Conservation (phyloP, 306 rosid genomes). For the Dalbergia oliveri region DNA sequence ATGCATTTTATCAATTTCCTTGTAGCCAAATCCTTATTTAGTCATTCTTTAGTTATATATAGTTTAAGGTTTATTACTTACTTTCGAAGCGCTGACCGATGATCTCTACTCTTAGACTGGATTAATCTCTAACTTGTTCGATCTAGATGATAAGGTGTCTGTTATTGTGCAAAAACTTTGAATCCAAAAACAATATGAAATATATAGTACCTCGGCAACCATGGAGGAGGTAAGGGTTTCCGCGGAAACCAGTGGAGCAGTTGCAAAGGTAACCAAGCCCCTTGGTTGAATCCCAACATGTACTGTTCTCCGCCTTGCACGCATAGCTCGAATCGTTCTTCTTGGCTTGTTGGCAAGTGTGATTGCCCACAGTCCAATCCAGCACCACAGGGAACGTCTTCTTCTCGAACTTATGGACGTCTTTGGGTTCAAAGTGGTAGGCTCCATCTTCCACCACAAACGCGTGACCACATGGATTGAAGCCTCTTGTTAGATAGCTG, state of each 20-base stretch:
- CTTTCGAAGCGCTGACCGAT: no score
- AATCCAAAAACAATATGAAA: no score
- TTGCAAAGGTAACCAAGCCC: conserved; percentile 46
- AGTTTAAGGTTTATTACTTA: no score
- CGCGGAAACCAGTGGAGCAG: conserved; percentile 14
- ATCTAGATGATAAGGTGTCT: no score
- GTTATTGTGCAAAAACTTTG: no score
- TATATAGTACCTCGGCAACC: conserved; percentile 12
- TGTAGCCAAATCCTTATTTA: no score
- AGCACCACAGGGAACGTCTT: conserved; percentile 15
- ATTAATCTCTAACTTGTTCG: no score
- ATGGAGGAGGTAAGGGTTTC: conserved; percentile 29
- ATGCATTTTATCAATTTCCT: no score
- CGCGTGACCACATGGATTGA: conserved; percentile 51
- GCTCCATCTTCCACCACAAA: conserved; percentile 37
- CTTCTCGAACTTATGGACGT: not conserved
- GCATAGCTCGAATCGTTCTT: not conserved
- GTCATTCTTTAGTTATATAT: no score
- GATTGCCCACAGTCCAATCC: conserved; percentile 48
- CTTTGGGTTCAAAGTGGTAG: conserved; percentile 4
- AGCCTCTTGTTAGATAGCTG: accelerated
- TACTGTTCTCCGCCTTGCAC: conserved; percentile 39
- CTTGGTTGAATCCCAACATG: conserved; percentile 9
- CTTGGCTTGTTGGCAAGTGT: conserved; percentile 12
- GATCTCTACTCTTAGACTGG: no score